These are phyloP conservation scores for Thalassiosira delicatula DNA, from an alignment of 352 stramenopile species.

Conservation along the genomic window DNA sequence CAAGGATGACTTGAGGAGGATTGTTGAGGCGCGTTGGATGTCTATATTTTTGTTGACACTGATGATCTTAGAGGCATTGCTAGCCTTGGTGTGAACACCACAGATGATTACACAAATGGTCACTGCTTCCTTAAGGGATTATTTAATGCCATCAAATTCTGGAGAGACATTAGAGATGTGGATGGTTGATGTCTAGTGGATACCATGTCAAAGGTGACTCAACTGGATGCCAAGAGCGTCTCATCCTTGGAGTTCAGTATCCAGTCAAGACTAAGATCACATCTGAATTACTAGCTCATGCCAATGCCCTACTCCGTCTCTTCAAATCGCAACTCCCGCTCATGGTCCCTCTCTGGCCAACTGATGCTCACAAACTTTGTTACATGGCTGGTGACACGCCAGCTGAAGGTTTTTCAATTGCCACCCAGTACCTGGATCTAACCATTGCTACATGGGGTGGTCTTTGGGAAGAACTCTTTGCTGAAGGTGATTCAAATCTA, in stretches of 20 bases:
- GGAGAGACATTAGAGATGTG: neutral
- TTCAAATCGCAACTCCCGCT: neutral
- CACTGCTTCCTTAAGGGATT: slow-evolving; percentile 21
- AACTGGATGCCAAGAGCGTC: no score
- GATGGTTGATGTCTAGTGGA: neutral
- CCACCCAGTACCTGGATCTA: slow-evolving; percentile 12
- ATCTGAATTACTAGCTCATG: neutral
- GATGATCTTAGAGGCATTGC: neutral
- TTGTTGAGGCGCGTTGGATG: neutral
- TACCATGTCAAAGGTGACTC: neutral
- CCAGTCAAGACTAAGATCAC: neutral
- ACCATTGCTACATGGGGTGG: slow-evolving; percentile 2
- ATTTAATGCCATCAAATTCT: slow-evolving; percentile 27
- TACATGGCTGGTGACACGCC: slow-evolving; percentile 26
- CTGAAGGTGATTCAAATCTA: slow-evolving; percentile 23
- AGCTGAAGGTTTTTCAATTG: slow-evolving; percentile 17
- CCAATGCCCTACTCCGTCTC: neutral
- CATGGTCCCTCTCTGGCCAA: neutral
- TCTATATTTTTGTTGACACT: neutral
- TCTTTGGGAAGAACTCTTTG: slow-evolving; percentile 8
- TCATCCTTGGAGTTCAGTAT: neutral
- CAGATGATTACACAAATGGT: slow-evolving; percentile 7
- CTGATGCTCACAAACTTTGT: neutral
- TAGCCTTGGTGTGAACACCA: slow-evolving; percentile 28
- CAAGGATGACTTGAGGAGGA: slow-evolving; percentile 19